Percentiles rank a stretch among this genome's conserved stretches.
These are phyloP conservation scores for Phyllostachys edulis DNA, from an alignment of 176 grass and related monocot species.

Conservation along the genomic window DNA sequence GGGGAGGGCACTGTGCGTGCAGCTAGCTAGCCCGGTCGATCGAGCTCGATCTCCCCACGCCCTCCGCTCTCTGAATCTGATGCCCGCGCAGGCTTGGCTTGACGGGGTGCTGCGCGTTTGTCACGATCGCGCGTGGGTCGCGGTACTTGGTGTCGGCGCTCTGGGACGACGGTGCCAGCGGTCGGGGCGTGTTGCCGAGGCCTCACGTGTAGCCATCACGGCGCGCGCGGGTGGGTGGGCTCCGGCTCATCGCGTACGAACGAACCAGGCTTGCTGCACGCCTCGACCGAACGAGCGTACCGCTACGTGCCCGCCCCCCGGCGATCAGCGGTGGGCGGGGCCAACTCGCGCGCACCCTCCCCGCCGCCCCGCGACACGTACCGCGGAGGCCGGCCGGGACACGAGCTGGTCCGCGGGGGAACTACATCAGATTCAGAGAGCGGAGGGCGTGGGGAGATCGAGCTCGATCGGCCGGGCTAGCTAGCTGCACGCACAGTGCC, in stretches of 20 bases:
- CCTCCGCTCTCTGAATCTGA: neutral
- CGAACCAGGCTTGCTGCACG: neutral
- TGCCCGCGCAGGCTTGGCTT: conserved; percentile 11
- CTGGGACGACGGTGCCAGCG: neutral
- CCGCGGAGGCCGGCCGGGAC: no score
- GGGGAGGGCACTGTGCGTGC: neutral
- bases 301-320: neutral
- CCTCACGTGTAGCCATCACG: neutral
- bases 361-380: neutral
- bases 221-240: neutral
- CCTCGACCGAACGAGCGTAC: neutral
- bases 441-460: neutral
- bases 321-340: neutral
- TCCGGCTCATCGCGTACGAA: neutral
- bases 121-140: conserved; percentile 54
- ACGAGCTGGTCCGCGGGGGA: neutral
- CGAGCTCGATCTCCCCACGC: neutral
- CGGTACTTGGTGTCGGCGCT: conserved; percentile 49
- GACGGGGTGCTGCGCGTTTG: conserved; percentile 32
- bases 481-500: neutral
- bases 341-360: neutral
- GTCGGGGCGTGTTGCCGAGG: neutral
- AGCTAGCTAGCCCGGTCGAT: no score
- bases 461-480: neutral
- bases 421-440: neutral